These are phyloP conservation scores for Gymnopus androsaceus DNA, from an alignment of 1,284 basidiomycete genomes.

Conservation along the genomic window DNA sequence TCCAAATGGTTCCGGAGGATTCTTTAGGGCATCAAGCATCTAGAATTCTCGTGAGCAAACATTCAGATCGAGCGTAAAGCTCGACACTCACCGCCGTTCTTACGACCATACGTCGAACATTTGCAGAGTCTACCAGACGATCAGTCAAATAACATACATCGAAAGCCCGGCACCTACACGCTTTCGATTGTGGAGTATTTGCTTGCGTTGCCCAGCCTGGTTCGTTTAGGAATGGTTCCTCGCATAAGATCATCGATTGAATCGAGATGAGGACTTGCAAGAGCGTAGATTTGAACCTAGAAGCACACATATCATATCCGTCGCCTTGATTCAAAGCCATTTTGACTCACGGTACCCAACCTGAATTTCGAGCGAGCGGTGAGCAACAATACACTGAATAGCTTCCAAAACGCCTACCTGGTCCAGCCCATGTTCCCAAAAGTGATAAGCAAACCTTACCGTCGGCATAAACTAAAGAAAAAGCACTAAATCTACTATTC, in stretches of 20 bases:
- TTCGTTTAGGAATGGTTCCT: slow-evolving; percentile 88
- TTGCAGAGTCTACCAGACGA: slow-evolving; percentile 68
- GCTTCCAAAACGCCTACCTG: slow-evolving; percentile 44
- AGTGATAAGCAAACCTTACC: slow-evolving; percentile 81
- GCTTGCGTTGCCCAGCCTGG: slow-evolving; percentile 78
- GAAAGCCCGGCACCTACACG: slow-evolving; percentile 52
- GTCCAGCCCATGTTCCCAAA: slow-evolving; percentile 89
- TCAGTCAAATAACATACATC: slow-evolving; percentile 2
- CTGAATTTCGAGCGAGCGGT: background rate
- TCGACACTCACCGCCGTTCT: slow-evolving; percentile 69
- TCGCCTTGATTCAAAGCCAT: slow-evolving; percentile 34
- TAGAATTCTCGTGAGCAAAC: slow-evolving; percentile 29
- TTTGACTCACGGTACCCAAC: slow-evolving; percentile 83
- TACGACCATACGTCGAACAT: slow-evolving; percentile 86
- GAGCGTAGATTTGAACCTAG: slow-evolving; percentile 64
- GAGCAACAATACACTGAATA: too few relatives aligned
- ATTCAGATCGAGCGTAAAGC: background rate
- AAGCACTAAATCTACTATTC: background rate
- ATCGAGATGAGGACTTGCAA: slow-evolving; percentile 85
- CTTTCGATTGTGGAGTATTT: slow-evolving; percentile 71
- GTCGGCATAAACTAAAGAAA: slow-evolving; percentile 37
- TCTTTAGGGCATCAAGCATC: slow-evolving; percentile 85
- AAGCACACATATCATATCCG: background rate
- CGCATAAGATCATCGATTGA: slow-evolving; percentile 89
- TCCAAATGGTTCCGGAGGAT: slow-evolving; percentile 79